phyloP scores from a whole-genome alignment of 345 rosid species.

The Draba incana region DNA sequence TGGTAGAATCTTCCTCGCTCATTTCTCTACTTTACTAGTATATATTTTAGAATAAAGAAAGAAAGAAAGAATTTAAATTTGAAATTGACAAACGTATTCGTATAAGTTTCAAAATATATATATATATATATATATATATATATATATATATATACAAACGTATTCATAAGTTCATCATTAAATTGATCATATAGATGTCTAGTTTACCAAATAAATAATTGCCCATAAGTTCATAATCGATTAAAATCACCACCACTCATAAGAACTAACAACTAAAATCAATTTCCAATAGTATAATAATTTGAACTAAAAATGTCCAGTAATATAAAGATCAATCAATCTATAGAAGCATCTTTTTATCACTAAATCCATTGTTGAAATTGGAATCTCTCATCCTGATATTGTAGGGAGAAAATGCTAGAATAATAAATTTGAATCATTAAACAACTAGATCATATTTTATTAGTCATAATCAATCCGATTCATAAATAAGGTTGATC shows the following conservation, averaged over 20 bases:
- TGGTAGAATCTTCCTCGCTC: constrained; percentile 35
- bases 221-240: not conserved
- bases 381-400: not conserved
- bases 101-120: not conserved
- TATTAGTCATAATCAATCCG: constrained; percentile 24
- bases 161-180: not conserved
- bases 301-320: not conserved
- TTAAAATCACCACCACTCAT: not conserved
- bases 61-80: constrained; percentile 21
- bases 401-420: not conserved
- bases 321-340: not conserved
- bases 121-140: too few species aligned
- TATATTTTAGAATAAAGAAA: not conserved
- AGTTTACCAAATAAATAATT: not conserved
- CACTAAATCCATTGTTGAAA: not conserved
- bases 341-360: not conserved
- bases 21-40: constrained; percentile 16
- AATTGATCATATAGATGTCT: not conserved
- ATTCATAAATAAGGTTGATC: constrained; percentile 19
- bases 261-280: not conserved
- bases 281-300: not conserved
- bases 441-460: constrained; percentile 14
- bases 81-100: constrained; percentile 3
- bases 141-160: too few species aligned
- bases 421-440: not conserved